Conservation (phyloP, 495 filamentous ascomycete genomes). For the Podospora comata region DNA sequence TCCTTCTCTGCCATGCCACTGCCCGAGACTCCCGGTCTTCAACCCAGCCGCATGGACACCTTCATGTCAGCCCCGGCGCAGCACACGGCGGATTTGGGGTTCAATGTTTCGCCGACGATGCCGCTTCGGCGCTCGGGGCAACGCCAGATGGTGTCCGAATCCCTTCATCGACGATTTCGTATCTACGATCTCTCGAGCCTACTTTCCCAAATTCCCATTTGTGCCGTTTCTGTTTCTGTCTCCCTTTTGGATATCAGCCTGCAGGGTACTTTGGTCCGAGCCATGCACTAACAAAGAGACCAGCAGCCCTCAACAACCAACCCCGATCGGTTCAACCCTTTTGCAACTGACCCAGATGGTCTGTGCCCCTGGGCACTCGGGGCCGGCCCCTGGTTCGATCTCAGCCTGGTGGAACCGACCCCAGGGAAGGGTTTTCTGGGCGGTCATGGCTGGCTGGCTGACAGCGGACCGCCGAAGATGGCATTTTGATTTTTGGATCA, state of each 20-base stretch:
- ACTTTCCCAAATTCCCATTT: no score
- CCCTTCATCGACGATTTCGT: not conserved
- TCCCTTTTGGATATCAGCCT: not conserved
- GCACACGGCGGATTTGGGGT: constrained; percentile 1
- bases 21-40: not conserved
- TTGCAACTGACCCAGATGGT: not conserved
- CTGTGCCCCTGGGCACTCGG: not conserved
- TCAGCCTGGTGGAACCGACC: constrained; percentile 31
- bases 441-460: not conserved
- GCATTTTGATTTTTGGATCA: not conserved
- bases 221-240: not conserved
- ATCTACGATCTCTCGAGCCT: not conserved
- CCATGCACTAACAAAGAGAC: constrained; percentile 21
- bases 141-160: constrained; percentile 20
- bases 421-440: constrained; percentile 12
- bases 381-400: constrained; percentile 15
- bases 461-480: constrained; percentile 2
- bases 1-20: not conserved
- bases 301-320: constrained; percentile 26
- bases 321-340: constrained; percentile 18
- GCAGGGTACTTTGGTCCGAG: constrained; percentile 9
- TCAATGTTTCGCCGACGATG: constrained; percentile 2
- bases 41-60: not conserved
- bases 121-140: constrained; percentile 22
- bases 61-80: not conserved